Conservation (phyloP, 2,329 filamentous ascomycete species). For the Fusarium praegraminearum region DNA sequence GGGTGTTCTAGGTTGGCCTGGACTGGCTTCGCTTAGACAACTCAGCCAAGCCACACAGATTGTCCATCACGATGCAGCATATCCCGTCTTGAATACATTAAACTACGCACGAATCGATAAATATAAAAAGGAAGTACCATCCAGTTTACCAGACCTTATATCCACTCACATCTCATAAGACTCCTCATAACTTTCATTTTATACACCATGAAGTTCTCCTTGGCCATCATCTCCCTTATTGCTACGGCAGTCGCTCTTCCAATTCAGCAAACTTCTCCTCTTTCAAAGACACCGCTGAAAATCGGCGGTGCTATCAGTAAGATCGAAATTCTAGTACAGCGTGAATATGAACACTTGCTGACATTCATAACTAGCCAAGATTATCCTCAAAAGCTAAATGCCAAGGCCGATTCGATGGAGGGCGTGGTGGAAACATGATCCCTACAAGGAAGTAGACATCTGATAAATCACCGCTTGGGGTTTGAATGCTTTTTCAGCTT, state of each 20-base stretch:
- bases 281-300: too few species aligned
- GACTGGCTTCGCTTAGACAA: not conserved
- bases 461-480: too few species aligned
- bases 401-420: too few species aligned
- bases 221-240: not conserved
- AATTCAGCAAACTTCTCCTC: not conserved
- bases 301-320: too few species aligned
- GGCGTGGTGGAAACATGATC: too few species aligned
- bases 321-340: too few species aligned
- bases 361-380: not conserved
- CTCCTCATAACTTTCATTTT: not conserved
- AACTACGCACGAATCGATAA: not conserved
- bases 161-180: not conserved
- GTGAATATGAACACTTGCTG: not conserved
- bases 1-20: not conserved
- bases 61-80: not conserved
- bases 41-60: not conserved
- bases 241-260: not conserved
- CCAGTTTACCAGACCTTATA: not conserved
- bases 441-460: too few species aligned
- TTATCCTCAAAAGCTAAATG: not conserved
- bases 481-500: not conserved
- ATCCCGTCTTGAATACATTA: fast-evolving
- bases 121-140: not conserved
- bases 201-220: not conserved